phyloP scores from a whole-genome alignment of 306 rosid genomes.

The Gillenia trifoliata region DNA sequence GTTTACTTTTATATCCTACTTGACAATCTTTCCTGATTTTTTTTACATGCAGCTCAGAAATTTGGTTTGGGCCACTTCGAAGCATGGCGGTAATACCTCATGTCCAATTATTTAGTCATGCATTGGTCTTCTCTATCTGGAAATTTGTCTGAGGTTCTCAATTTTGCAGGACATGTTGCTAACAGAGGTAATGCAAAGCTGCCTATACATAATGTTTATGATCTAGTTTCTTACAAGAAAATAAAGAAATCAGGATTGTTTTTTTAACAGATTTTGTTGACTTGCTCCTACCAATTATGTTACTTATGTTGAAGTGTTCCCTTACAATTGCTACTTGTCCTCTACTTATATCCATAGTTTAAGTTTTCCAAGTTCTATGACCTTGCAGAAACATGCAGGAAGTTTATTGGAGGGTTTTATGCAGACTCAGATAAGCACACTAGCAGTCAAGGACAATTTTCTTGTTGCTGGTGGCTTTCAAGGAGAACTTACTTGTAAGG shows the following conservation, averaged over 20 bases:
- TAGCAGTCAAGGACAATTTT: slow-evolving; percentile 74
- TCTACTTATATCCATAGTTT: not conserved
- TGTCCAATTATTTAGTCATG: slow-evolving; percentile 67
- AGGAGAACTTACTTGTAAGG: slow-evolving; percentile 94
- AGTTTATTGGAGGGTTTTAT: slow-evolving; percentile 77
- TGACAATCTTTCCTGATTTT: slow-evolving; percentile 12
- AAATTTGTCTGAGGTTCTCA: slow-evolving; percentile 64
- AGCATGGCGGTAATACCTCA: slow-evolving; percentile 69
- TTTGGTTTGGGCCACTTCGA: slow-evolving; percentile 87
- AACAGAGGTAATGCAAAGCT: slow-evolving; percentile 51
- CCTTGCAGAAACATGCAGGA: slow-evolving; percentile 55
- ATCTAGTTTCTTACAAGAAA: not conserved
- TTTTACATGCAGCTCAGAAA: slow-evolving; percentile 63
- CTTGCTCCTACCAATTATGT: not conserved
- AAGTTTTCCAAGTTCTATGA: slow-evolving; percentile 9
- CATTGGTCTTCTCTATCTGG: slow-evolving; percentile 83
- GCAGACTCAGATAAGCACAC: slow-evolving; percentile 82
- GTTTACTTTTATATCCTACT: not conserved
- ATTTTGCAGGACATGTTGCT: slow-evolving; percentile 85
- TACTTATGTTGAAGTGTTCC: not conserved
- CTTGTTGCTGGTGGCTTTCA: slow-evolving; percentile 92
- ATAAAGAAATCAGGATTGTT: not conserved
- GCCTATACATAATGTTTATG: not conserved
- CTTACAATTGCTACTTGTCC: not conserved
- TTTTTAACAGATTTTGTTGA: not conserved